Base-by-base conservation (phyloP, 106 monocot species). In the Amphibolis antarctica region DNA sequence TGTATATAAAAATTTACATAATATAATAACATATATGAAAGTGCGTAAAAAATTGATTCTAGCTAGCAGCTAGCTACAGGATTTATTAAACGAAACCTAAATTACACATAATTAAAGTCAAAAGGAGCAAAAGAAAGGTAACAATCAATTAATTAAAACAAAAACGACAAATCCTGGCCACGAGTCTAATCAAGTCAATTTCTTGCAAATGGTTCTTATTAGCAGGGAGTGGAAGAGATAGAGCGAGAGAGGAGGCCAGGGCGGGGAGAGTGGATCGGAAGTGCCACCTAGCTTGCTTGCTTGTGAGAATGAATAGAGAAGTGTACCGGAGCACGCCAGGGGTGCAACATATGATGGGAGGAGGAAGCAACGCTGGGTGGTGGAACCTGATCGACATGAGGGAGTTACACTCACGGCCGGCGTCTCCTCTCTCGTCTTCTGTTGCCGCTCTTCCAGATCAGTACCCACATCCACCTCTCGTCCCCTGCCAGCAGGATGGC, bases 301-400 rank as follows among this genome's bases (percentile, higher is more conserved):
- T n/a, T 12, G 12, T 30, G 44, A 63, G 24, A 36, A 81, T 81
- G 88, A 78, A 88, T 62, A 78, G 80, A 81, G 79, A 67, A 56
- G 81, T 68, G 29, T 74, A 83, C 44, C 70, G 75, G 43, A 81
- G 69, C 64, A 80, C 69, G 23, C 58, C 66, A 53, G n/a, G n/a
- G n/a, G 66, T 80, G 49, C 84, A 85, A 48, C 85, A 76, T 67
- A 72, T 82, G 83, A 74, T 83, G 72, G 76, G 66, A 51, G n/a
- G n/a, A n/a, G 66, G 53, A 28, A 72, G 65, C 60, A 53, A 68
- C 59, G 60, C 42, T 42, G 77, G 74, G 81, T 80, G 74, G 85
- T 76, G 65, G 49, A 83, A 66, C 61, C 56, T 76, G 57, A 63
- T 12, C 62, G 45, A 24, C 18, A 45, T 44, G 42, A 63, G 1